Base-by-base conservation (phyloP, 768 basidiomycete genomes). In the Lentinula lateritia region DNA sequence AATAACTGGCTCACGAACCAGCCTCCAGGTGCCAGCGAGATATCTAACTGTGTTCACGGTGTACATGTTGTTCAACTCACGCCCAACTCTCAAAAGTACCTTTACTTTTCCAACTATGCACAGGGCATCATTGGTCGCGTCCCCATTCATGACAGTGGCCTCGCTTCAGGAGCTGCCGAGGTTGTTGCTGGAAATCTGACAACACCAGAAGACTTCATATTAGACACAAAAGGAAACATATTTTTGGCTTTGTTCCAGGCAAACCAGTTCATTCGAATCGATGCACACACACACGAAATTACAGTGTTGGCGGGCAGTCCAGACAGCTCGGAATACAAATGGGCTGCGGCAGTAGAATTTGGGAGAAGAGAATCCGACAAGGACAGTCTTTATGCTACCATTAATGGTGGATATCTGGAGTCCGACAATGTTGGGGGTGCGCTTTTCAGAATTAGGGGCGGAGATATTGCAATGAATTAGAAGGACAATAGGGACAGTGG, bases 71-170 rank as follows among this genome's bases (percentile, higher is more conserved):
- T 55, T 50, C 50, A 50, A 16, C 23, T 9, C 36, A 38, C 36
- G 13, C 12, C 18, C 39, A 6, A 55, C 23, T 36, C n/a, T 18
- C 20, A 23, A 10, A 55, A 42, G 20, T 55, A 55, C n/a, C 54
- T 55, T 15, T 55, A 55, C 54, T 55, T 55, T 55, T 41, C 54
- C 54, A 55, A 55, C n/a, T 43, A 20, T 42, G 54, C 39, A 38
- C 35, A 55, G 38, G 54, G 54, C 18, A 39, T 55, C 36, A 42
- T 55, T 16, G 54, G 54, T 5, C 54, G 54, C 3, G 54, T 55
- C 54, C 35, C 54, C 12, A 39, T 55, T 15, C 8, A 42, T 20
- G 39, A 55, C 10, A 20, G 41, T 10, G 54, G 54, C 8, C 39
- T 41, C 23, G 38, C 54, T 23, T 23, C 36, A 55, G 54, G 54